Percentiles rank a stretch among this genome's conserved stretches.
Evolutionary conservation across 176 grass and related monocot genomes (phyloP).

Genomic region (Elymus sibiricus): DNA sequence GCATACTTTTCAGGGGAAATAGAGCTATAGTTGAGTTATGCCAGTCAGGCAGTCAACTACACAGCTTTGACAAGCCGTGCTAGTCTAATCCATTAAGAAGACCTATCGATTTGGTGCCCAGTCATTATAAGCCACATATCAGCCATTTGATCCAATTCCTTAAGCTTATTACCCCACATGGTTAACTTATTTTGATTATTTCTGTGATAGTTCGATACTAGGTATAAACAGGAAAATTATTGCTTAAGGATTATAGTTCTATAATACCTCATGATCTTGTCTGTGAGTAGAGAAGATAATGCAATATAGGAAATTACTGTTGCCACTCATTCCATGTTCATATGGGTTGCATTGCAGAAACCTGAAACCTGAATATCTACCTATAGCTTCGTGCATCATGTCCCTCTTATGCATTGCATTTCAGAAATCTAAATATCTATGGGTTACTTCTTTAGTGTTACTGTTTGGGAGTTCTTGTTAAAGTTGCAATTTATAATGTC

Average conservation of each 20-base stretch:
- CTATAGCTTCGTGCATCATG: not conserved
- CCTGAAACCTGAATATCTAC: not conserved
- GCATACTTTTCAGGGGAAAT: not conserved
- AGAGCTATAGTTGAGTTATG: not conserved
- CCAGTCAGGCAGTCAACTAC: not conserved
- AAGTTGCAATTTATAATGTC: not conserved
- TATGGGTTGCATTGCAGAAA: not conserved
- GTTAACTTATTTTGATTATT: not conserved
- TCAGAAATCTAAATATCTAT: conserved; percentile 2
- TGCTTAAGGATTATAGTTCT: not conserved
- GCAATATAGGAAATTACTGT: not conserved
- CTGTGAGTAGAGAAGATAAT: not conserved
- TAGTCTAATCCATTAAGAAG: not conserved
- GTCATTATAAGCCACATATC: not conserved
- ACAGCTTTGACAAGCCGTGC: not conserved
- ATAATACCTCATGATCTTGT: not conserved
- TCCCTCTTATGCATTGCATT: not conserved
- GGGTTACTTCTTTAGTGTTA: not conserved
- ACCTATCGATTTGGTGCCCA: not conserved
- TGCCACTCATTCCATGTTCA: not conserved
- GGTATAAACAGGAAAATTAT: not conserved
- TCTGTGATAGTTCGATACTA: not conserved
- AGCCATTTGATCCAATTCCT: not conserved
- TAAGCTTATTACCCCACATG: not conserved
- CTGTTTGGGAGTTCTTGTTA: not conserved